These are phyloP conservation scores for Phlegmacium glaucopus DNA, from an alignment of 768 basidiomycete genomes.

Conservation along the genomic window DNA sequence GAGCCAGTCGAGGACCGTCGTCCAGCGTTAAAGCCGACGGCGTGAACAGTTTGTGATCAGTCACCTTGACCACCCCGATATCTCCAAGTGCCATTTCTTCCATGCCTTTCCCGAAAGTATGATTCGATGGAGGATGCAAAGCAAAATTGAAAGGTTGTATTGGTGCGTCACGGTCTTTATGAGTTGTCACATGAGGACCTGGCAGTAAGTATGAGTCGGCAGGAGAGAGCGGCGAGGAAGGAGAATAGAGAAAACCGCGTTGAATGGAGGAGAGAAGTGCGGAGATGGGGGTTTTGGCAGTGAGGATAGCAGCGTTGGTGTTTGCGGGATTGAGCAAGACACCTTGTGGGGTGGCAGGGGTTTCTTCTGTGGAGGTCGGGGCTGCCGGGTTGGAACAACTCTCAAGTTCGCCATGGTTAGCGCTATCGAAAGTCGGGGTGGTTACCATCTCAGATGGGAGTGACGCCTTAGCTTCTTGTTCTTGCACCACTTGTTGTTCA, in stretches of 20 bases:
- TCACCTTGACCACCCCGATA: conserved; percentile 17
- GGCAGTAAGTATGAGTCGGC: conserved; percentile 21
- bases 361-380: not conserved
- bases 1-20: conserved; percentile 11
- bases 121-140: conserved; percentile 13
- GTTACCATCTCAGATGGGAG: not conserved
- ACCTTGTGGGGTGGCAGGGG: conserved; percentile 14
- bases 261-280: conserved; percentile 60
- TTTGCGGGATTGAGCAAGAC: conserved; percentile 10
- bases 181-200: conserved; percentile 16
- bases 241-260: conserved; percentile 65
- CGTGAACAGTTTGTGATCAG: conserved; percentile 15
- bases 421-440: not conserved
- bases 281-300: conserved; percentile 60
- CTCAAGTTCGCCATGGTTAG: not conserved
- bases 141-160: conserved; percentile 26
- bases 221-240: conserved; percentile 59
- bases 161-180: conserved; percentile 18
- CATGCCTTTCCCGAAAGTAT: conserved; percentile 5
- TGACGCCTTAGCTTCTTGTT: not conserved
- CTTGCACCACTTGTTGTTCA: not conserved
- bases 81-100: conserved; percentile 14
- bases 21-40: conserved; percentile 11
- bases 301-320: conserved; percentile 1
- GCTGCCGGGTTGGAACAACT: not conserved